Evolutionary conservation across 495 filamentous ascomycete genomes (phyloP).

Genomic region (Podospora pseudopauciseta): DNA sequence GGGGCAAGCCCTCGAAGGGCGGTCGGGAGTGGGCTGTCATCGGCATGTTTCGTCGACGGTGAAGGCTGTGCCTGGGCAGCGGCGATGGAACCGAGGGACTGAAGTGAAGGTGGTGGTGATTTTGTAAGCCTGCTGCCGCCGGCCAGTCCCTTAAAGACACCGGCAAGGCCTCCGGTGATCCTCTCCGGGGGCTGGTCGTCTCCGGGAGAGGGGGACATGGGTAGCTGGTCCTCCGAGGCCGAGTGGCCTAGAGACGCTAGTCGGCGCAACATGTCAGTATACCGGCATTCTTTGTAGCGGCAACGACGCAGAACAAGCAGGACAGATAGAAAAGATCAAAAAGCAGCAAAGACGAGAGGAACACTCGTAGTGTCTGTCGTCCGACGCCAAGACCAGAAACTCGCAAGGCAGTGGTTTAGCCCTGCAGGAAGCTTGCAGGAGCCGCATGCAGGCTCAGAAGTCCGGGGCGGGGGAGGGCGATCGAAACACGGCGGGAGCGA

Average conservation of each 20-base stretch:
- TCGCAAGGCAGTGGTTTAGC: conserved; percentile 18
- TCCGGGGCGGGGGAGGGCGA: conserved; percentile 10
- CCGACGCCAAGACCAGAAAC: conserved; percentile 19
- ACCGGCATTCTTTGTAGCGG: conserved; percentile 7
- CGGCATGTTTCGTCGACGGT: conserved; percentile 33
- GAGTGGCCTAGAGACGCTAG: conserved; percentile 44
- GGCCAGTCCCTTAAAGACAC: conserved; percentile 55
- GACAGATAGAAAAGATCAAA: not conserved
- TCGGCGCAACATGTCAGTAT: conserved; percentile 46
- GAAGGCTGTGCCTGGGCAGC: conserved; percentile 9
- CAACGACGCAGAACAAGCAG: conserved; percentile 1
- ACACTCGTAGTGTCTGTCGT: conserved; percentile 1
- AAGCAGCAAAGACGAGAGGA: not conserved
- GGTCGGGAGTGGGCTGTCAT: conserved; percentile 21
- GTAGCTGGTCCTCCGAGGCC: conserved; percentile 39
- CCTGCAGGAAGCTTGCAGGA: conserved; percentile 30
- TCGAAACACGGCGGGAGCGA: conserved; percentile 9
- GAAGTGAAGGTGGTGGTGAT: conserved; percentile 35
- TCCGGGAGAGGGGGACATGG: conserved; percentile 55
- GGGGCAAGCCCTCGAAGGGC: conserved; percentile 35
- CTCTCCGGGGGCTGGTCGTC: conserved; percentile 52
- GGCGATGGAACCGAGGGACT: conserved; percentile 22
- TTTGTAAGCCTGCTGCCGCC: conserved; percentile 45
- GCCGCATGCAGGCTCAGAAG: conserved; percentile 32
- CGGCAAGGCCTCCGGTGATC: conserved; percentile 47